Conservation (phyloP, 164 flowering plant genomes). For the Annona squamosa region DNA sequence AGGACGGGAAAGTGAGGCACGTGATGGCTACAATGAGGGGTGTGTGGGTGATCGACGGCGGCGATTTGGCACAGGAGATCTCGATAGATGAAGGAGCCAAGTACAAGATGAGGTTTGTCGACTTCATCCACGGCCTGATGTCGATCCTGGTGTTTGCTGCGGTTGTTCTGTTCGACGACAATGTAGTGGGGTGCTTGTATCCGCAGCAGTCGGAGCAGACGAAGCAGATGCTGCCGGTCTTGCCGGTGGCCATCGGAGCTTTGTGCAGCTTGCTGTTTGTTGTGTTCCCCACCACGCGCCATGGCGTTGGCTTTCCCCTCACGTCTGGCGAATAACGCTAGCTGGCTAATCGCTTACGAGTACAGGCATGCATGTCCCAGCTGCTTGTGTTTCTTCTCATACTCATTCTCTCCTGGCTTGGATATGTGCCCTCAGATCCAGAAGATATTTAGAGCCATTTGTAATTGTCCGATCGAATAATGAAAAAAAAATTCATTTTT, state of each 20-base stretch:
- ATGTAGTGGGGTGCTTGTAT: slow-evolving; percentile 49
- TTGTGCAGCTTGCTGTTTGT: slow-evolving; percentile 26
- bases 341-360: no score
- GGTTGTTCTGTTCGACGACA: slow-evolving; percentile 54
- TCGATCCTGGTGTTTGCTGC: slow-evolving; percentile 53
- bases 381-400: no score
- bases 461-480: no score
- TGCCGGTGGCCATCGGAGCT: slow-evolving; percentile 38
- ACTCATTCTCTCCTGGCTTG: no score
- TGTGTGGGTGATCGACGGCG: slow-evolving; percentile 51
- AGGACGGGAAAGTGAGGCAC: slow-evolving; percentile 45
- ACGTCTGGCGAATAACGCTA: slow-evolving; percentile 4
- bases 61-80: background rate
- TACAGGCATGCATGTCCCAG: no score
- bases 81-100: slow-evolving; percentile 26
- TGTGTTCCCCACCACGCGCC: slow-evolving; percentile 24
- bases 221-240: slow-evolving; percentile 27
- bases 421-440: no score
- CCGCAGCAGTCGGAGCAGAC: slow-evolving; percentile 44
- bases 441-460: no score
- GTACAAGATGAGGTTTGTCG: slow-evolving; percentile 36
- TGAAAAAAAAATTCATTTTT: no score
- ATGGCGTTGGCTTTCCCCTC: slow-evolving; percentile 30
- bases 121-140: slow-evolving; percentile 50
- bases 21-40: slow-evolving; percentile 54